phyloP scores from a whole-genome alignment of 2,329 filamentous ascomycete species.

The Ceratocystis alfenasii region DNA sequence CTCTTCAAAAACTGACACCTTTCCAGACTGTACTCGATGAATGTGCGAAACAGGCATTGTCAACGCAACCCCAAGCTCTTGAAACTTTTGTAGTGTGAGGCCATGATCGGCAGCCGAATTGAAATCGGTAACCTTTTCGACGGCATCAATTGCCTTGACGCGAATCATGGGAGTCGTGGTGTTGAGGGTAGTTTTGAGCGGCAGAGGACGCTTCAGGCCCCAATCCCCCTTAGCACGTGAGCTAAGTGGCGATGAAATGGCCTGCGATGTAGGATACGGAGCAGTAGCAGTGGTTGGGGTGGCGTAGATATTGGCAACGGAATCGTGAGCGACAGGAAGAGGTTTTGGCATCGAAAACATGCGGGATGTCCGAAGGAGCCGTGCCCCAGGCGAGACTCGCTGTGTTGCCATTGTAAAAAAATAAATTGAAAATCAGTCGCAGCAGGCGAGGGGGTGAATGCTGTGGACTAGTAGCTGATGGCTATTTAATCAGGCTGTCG shows the following conservation, averaged over 20 bases:
- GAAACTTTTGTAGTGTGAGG: constrained; percentile 71
- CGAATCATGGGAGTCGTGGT: constrained; percentile 64
- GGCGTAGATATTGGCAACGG: constrained; percentile 30
- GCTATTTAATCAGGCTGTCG: background rate
- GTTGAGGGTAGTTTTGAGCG: constrained; percentile 59
- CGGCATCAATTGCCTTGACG: constrained; percentile 67
- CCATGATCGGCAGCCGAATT: constrained; percentile 70
- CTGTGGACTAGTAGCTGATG: background rate
- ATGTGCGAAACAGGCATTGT: constrained; percentile 36
- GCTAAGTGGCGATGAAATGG: constrained; percentile 63
- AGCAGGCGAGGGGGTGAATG: background rate
- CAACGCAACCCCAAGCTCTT: constrained; percentile 65
- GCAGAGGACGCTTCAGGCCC: constrained; percentile 80
- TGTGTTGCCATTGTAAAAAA: constrained; percentile 18
- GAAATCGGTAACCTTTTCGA: constrained; percentile 84
- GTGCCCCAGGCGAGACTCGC: constrained; percentile 47
- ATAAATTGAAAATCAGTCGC: background rate
- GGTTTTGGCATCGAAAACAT: constrained; percentile 77
- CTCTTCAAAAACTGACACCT: constrained; percentile 43
- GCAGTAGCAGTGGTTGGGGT: constrained; percentile 45
- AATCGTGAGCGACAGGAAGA: constrained; percentile 50
- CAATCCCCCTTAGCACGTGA: constrained; percentile 74
- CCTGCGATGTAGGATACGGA: constrained; percentile 68
- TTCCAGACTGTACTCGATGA: constrained; percentile 21
- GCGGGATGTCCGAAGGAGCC: constrained; percentile 72